Percentiles rank a stretch among this genome's conserved stretches.
These are phyloP conservation scores for Stemphylium lycopersici DNA, from an alignment of 2,329 filamentous ascomycete species.

Conservation along the genomic window DNA sequence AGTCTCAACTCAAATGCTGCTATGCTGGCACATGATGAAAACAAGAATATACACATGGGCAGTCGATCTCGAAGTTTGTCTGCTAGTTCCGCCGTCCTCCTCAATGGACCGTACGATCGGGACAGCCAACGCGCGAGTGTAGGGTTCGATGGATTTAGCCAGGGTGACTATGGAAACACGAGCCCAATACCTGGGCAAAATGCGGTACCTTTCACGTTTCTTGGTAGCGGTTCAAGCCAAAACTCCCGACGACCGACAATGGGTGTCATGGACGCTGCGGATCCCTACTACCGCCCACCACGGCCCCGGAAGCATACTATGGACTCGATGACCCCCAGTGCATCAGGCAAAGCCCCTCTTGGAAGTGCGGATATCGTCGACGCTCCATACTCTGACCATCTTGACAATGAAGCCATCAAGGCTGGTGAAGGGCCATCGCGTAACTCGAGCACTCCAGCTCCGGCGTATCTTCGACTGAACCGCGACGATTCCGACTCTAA, in stretches of 20 bases:
- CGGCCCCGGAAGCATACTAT: conserved; percentile 69
- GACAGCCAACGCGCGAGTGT: conserved; percentile 56
- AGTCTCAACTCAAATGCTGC: conserved; percentile 83
- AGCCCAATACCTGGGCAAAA: conserved; percentile 73
- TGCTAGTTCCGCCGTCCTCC: conserved; percentile 66
- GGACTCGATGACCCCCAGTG: conserved; percentile 54
- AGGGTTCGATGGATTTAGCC: conserved; percentile 60
- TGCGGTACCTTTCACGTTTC: conserved; percentile 73
- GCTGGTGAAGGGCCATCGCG: conserved; percentile 45
- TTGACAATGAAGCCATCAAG: conserved; percentile 40
- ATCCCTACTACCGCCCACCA: conserved; percentile 90
- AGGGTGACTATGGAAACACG: conserved; percentile 65
- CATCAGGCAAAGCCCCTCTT: conserved; percentile 53
- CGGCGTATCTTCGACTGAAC: conserved; percentile 60
- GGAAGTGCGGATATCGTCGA: conserved; percentile 56
- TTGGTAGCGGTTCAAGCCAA: conserved; percentile 55
- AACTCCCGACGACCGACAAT: conserved; percentile 50
- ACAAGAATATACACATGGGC: conserved; percentile 64
- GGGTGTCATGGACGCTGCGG: conserved; percentile 53
- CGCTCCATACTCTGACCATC: conserved; percentile 53
- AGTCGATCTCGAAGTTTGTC: conserved; percentile 65
- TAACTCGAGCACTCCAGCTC: conserved; percentile 38
- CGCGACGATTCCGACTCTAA: conserved; percentile 61
- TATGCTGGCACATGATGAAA: conserved; percentile 75
- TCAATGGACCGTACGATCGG: conserved; percentile 56